Evolutionary conservation across 306 rosid genomes (phyloP), one percentile per base, ranked within the genome.

Genomic region (Vigna unguiculata): DNA sequence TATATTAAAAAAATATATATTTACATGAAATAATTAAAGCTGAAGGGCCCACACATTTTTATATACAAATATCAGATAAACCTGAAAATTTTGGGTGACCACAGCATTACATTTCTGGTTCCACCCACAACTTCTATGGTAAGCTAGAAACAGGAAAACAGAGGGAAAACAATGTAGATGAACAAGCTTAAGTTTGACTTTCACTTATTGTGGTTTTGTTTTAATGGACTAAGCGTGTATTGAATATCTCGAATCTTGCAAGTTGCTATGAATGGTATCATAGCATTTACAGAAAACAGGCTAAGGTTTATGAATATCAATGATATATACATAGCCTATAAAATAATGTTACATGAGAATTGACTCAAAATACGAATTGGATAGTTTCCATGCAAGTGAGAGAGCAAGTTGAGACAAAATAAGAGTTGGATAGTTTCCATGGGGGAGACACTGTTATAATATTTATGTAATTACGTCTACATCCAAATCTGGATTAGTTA

Each of bases 401-500:
- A 49, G 55, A 75, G 22, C 78, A 55, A 52, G 24, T 30, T 66
- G 19, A 32, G 59, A 57, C 75, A 46, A 45, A 57, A 21, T 57
- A 80, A 47, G 65, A 76, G 81, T 82, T 76, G 78, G 78, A 12
- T 24, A 82, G 78, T 51, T 76, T 45, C 78, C 46, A 6, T 15
- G 19, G 28, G 21, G 75, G 75, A 53, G 82, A 71, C 82, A 76
- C 0, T 36, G 6, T 43, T 52, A 34, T 61, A 52, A 70, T 61
- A 71, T 28, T 45, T 70, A 17, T 43, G 48, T 4, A 41, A 54
- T 46, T n/a, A 24, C 45, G 82, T 82, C 2, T 64, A 41, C n/a
- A 71, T 82, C 57, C 40, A 64, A 65, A 82, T 77, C 82, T 76
- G 1, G 17, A 71, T 71, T 63, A 82, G 78, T 78, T 83, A 73